Evolutionary conservation across 805 yeast genomes (phyloP).

Genomic region (Cyberlindnera mississippiensis): DNA sequence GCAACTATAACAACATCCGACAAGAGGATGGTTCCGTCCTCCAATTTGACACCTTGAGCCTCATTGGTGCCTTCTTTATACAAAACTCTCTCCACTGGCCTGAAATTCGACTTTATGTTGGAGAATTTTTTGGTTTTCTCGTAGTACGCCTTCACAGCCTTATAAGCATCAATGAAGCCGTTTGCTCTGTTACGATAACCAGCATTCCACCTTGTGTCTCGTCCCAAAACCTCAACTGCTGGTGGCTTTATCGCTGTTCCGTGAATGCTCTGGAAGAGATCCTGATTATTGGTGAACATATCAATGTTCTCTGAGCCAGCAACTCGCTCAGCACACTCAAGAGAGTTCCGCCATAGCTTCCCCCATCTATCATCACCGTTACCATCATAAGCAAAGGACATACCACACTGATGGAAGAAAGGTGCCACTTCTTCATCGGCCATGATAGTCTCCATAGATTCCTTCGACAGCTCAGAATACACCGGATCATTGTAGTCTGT

Average conservation of each 20-base stretch:
- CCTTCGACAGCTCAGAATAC: slow-evolving; percentile 11
- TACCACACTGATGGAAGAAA: slow-evolving; percentile 16
- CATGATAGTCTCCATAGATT: slow-evolving; percentile 10
- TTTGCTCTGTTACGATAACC: slow-evolving; percentile 13
- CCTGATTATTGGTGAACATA: not conserved
- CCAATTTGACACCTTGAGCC: slow-evolving; percentile 13
- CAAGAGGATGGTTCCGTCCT: slow-evolving; percentile 5
- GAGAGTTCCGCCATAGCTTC: slow-evolving; percentile 2
- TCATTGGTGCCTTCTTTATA: slow-evolving; percentile 14
- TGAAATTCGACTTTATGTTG: slow-evolving; percentile 9
- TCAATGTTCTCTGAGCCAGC: slow-evolving; percentile 1
- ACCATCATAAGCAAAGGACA: slow-evolving; percentile 14
- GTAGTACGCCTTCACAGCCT: slow-evolving; percentile 12
- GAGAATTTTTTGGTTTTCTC: slow-evolving; percentile 12
- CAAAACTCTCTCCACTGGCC: slow-evolving; percentile 11
- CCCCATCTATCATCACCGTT: slow-evolving; percentile 7
- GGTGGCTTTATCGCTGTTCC: not conserved
- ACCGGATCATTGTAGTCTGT: slow-evolving; percentile 13
- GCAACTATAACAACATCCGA: slow-evolving; percentile 15
- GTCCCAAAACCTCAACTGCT: slow-evolving; percentile 7
- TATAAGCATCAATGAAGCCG: slow-evolving; percentile 18
- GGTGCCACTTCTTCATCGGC: slow-evolving; percentile 10
- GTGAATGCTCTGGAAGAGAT: slow-evolving; percentile 10
- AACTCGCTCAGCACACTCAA: not conserved
- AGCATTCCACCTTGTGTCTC: slow-evolving; percentile 21